Evolutionary conservation across 495 filamentous ascomycete genomes (phyloP), one percentile per base, ranked within the genome.

Genomic region (Daldinia loculata): DNA sequence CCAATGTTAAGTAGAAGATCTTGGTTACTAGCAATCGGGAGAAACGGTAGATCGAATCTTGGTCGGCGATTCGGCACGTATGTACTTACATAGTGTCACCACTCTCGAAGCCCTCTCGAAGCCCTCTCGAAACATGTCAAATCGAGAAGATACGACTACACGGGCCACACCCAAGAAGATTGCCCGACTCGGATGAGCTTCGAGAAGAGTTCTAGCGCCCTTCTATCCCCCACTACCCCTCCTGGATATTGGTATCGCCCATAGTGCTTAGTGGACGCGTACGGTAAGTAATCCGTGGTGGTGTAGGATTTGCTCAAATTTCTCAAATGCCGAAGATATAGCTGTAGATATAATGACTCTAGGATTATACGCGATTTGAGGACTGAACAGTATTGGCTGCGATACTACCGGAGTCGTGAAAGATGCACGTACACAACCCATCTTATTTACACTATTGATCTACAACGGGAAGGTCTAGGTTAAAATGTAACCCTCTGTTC

Each of bases 131-230:
- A 63, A 36, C 58, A 56, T 61, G 61, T 56, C 41, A 27, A 29
- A 60, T 56, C 19, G 59, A 4, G 43, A 50, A 45, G 22, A 27
- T 56, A 53, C n/a, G 11, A 53, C 50, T 11, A 53, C 50, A 27
- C 24, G 56, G 56, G 60, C 65, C 70, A 52, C 60, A 60, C 53
- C 69, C 56, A 67, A 65, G 64, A 58, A 27, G 6, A 34, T 12
- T 64, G 9, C 30, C 36, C 26, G 59, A 59, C 30, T 56, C 27
- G 34, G 50, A 57, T 39, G 60, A 38, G 55, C 56, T 72, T 72
- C 70, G 60, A 72, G 70, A 72, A 72, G 48, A 61, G 58, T 72
- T 72, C 70, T 69, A 72, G 70, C 65, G 69, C 41, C 39, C 14
- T 6, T 27, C 29, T 45, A n/a, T 56, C 61, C 59, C 69, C 69